Evolutionary conservation across 768 basidiomycete species (phyloP), one percentile per base, ranked within the genome.

Genomic region (Termitomyces sp.): DNA sequence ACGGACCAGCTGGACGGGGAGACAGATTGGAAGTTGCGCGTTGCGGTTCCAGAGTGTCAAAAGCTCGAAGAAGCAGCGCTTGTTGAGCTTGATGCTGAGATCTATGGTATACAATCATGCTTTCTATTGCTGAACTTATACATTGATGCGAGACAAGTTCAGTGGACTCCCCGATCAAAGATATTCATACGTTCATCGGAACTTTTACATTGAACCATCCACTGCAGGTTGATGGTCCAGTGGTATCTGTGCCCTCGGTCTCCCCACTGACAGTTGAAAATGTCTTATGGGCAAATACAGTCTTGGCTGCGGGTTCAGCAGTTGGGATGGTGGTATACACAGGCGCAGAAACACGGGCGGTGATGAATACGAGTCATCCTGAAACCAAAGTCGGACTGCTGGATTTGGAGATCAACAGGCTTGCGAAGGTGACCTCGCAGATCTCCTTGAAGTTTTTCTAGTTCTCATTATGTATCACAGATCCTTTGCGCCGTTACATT

Each of bases 1-100:
- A 99, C 96, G 1, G 97, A 99, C 71, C 97, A 98, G 67, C 78
- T 99, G 30, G 97, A 99, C 61, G 97, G 97, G 43, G 97, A 99
- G 72, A 99, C 97, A 3, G 97, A 99, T 65, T 98, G 97, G 97
- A 99, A 99, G 69, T 76, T 98, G 49, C 83, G 91, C 4, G 90
- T 97, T 1, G 94, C 96, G 1, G 86, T 96, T 1, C 82, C 88
- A 2, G 80, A 87, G 26, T 89, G 86, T 44, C 94, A 97, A 74
- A 87, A 86, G 62, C 68, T 94, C 51, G 72, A 69, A 12, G 81
- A 79, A 60, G 71, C 67, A 5, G 75, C 76, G 44, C 66, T 80
- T 26, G 82, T 81, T 21, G 83, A 87, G 48, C 70, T 95, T 26
- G 88, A 93, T 59, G 97, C 93, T 0, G 92, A 94, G 62, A 82